Percentiles rank a stretch among this genome's conserved stretches.
Conservation (phyloP, 208 protist genomes). For the Jaenimonas drosophilae region DNA sequence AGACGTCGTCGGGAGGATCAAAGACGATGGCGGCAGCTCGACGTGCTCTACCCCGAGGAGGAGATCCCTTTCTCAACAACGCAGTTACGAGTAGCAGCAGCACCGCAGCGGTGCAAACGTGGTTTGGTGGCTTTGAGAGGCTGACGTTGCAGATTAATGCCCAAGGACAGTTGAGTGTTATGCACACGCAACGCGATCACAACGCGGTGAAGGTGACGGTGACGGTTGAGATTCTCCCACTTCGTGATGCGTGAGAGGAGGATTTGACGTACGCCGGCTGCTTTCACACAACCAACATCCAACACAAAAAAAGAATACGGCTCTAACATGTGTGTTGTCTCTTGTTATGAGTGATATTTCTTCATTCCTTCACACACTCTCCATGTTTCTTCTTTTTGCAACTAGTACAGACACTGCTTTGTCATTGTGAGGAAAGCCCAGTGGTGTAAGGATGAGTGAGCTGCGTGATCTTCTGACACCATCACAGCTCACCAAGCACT, state of each 20-base stretch:
- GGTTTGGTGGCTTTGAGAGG: constrained; percentile 56
- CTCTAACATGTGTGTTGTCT: constrained; percentile 1
- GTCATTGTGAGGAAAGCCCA: background rate
- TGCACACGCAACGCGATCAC: constrained; percentile 52
- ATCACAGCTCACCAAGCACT: constrained; percentile 75
- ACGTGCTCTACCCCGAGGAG: background rate
- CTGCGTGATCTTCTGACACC: constrained; percentile 52
- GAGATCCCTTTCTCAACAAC: too few relatives aligned
- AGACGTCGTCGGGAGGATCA: too few relatives aligned
- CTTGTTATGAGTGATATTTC: background rate
- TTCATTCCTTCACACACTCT: constrained; percentile 1
- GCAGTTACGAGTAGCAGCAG: constrained; percentile 7
- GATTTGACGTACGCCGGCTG: background rate
- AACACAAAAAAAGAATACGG: background rate
- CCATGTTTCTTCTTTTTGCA: constrained; percentile 6
- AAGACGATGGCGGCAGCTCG: background rate
- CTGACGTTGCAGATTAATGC: constrained; percentile 69
- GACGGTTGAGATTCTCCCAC: constrained; percentile 47
- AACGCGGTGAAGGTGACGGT: constrained; percentile 52
- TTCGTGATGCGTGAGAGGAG: background rate
- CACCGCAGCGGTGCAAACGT: background rate
- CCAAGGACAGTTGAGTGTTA: constrained; percentile 51
- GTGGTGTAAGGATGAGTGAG: constrained; percentile 40
- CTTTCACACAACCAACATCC: background rate
- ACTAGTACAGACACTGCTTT: background rate